A percentile compares a stretch with the other conserved stretches of the same genome.
Conservation (phyloP, 2,329 filamentous ascomycete genomes). For the Cercospora citrullina region DNA sequence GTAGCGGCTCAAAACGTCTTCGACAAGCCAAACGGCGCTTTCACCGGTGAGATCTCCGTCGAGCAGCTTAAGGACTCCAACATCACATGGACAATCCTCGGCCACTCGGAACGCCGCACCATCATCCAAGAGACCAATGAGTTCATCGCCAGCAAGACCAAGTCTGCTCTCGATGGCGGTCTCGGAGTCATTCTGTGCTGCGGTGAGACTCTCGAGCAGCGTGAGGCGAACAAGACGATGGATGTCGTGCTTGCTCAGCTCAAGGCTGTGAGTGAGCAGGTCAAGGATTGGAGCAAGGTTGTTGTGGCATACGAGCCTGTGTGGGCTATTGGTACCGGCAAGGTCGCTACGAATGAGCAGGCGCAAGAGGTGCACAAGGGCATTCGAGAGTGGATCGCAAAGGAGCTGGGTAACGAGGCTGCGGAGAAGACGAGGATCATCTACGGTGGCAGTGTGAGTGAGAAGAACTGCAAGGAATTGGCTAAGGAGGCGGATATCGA, state of each 20-base stretch:
- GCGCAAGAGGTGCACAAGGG: slow-evolving; percentile 91
- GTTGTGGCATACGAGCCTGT: slow-evolving; percentile 99
- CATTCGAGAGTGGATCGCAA: slow-evolving; percentile 81
- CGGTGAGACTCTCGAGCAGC: slow-evolving; percentile 91
- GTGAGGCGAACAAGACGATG: slow-evolving; percentile 82
- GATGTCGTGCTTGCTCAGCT: slow-evolving; percentile 84
- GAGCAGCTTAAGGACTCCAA: slow-evolving; percentile 84
- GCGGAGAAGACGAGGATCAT: slow-evolving; percentile 89
- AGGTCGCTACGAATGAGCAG: slow-evolving; percentile 84
- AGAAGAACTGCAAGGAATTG: slow-evolving; percentile 97
- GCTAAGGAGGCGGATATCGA: slow-evolving; percentile 93
- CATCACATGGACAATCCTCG: slow-evolving; percentile 87
- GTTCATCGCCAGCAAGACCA: slow-evolving; percentile 90
- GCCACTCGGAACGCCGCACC: slow-evolving; percentile 92
- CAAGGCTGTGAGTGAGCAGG: slow-evolving; percentile 73
- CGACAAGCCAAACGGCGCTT: slow-evolving; percentile 85
- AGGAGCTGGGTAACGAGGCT: slow-evolving; percentile 72
- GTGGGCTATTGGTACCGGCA: slow-evolving; percentile 91
- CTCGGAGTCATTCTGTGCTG: slow-evolving; percentile 94
- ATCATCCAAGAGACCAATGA: slow-evolving; percentile 82
- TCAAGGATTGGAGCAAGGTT: slow-evolving; percentile 87
- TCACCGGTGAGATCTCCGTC: slow-evolving; percentile 94
- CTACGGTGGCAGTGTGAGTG: slow-evolving; percentile 93
- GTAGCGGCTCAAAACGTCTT: slow-evolving; percentile 96
- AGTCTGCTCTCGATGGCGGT: slow-evolving; percentile 83